Evolutionary conservation across 2,329 filamentous ascomycete genomes (phyloP).

Genomic region (Exophiala xenobiotica): DNA sequence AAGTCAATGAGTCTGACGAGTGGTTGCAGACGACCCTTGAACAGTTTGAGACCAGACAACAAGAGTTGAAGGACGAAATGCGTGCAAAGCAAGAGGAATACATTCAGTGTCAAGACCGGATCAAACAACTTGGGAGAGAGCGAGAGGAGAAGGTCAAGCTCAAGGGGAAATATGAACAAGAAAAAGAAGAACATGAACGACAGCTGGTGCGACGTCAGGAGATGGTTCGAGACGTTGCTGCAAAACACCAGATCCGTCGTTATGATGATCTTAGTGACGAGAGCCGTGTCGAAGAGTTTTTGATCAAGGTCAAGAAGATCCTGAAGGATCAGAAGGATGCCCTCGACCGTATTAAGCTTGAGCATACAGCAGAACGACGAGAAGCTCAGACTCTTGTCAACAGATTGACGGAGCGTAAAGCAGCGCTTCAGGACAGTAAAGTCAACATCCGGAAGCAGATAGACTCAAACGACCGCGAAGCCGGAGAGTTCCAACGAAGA

Average conservation of each 20-base stretch:
- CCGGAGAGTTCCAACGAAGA: conserved; percentile 63
- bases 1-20: conserved; percentile 75
- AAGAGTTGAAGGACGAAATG: conserved; percentile 63
- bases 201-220: conserved; percentile 70
- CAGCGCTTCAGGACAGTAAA: conserved; percentile 71
- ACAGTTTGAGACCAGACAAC: conserved; percentile 74
- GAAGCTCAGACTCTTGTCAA: conserved; percentile 71
- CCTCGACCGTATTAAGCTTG: conserved; percentile 70
- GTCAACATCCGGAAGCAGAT: conserved; percentile 72
- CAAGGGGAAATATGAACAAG: conserved; percentile 73
- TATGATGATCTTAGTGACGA: conserved; percentile 79
- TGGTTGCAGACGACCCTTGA: conserved; percentile 69
- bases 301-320: conserved; percentile 72
- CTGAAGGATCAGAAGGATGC: conserved; percentile 75
- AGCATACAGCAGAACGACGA: conserved; percentile 72
- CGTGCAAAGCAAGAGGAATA: conserved; percentile 65
- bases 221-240: conserved; percentile 75
- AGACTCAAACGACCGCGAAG: conserved; percentile 68
- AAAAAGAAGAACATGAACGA: conserved; percentile 82
- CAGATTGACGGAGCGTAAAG: conserved; percentile 71
- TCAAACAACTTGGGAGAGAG: conserved; percentile 35
- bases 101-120: conserved; percentile 56
- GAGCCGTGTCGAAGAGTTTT: conserved; percentile 70
- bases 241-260: conserved; percentile 74
- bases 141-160: conserved; percentile 46